These are phyloP conservation scores for Cryptosporidium canis DNA, from an alignment of 169 alveolate genomes.

Conservation along the genomic window DNA sequence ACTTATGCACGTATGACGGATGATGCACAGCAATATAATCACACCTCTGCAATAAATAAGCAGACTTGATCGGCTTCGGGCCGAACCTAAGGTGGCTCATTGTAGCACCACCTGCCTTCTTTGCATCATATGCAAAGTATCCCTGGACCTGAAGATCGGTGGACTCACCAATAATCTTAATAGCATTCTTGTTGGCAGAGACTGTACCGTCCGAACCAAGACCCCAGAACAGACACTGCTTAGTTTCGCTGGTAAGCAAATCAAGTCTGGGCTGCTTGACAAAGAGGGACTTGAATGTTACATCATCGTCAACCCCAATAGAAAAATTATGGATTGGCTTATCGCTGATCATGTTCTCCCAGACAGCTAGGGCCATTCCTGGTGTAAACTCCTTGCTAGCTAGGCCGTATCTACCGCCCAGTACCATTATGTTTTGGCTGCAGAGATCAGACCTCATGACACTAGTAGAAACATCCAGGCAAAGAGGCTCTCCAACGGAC, in stretches of 20 bases:
- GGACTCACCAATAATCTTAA: constrained; percentile 78
- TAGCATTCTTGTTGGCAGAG: constrained; percentile 80
- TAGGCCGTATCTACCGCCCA: constrained; percentile 78
- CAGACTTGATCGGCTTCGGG: constrained; percentile 77
- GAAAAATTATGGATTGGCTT: constrained; percentile 77
- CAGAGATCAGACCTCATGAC: neutral
- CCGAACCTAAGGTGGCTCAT: constrained; percentile 78
- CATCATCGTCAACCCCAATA: constrained; percentile 79
- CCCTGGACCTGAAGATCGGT: constrained; percentile 79
- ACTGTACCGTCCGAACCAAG: constrained; percentile 80
- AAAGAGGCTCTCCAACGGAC: constrained; percentile 78
- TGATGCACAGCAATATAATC: constrained; percentile 80
- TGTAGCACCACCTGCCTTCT: constrained; percentile 80
- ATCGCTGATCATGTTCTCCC: constrained; percentile 73
- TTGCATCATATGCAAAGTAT: constrained; percentile 79
- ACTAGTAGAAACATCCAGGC: constrained; percentile 74
- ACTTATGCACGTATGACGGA: constrained; percentile 71
- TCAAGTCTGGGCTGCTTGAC: constrained; percentile 69
- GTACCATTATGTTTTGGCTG: constrained; percentile 22
- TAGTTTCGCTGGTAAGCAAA: constrained; percentile 73
- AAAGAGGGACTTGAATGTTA: constrained; percentile 72
- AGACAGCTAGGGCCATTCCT: constrained; percentile 77
- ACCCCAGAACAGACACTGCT: constrained; percentile 80
- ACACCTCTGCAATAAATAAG: constrained; percentile 74
- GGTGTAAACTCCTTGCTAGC: constrained; percentile 80